Percentiles rank a stretch among this genome's conserved stretches.
Conservation (phyloP, 805 yeast species). For the Metschnikowia peoriensis region DNA sequence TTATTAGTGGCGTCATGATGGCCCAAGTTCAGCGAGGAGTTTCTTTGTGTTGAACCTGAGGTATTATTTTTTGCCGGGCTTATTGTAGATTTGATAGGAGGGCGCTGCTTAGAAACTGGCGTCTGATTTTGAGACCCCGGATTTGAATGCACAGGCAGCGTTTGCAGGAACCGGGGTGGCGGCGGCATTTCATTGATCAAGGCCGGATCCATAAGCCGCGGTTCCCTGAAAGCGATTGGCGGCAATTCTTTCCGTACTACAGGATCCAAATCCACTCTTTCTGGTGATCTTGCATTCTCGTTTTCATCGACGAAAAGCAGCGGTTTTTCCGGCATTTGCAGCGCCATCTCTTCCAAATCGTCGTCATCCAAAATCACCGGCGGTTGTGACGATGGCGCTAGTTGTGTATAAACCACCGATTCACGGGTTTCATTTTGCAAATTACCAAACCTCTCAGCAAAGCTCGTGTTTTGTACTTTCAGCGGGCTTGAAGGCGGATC, state of each 20-base stretch:
- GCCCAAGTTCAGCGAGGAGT: neutral
- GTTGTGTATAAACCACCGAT: neutral
- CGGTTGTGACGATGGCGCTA: neutral
- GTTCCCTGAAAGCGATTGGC: neutral
- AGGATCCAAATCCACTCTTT: neutral
- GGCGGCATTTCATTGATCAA: neutral
- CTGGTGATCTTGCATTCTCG: too few species aligned
- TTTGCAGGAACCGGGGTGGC: neutral
- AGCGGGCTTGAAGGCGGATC: slow-evolving; percentile 6
- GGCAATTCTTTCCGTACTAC: neutral
- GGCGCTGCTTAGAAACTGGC: neutral
- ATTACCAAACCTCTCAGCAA: neutral
- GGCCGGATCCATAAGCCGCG: neutral
- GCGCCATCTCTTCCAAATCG: neutral
- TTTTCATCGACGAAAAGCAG: neutral
- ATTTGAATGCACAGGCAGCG: neutral
- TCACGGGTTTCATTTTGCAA: neutral
- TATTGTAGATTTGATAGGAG: neutral
- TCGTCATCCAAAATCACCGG: neutral
- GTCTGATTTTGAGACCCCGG: neutral
- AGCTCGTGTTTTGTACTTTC: neutral
- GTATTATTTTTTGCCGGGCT: neutral
- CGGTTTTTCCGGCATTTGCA: neutral
- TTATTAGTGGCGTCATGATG: slow-evolving; percentile 26
- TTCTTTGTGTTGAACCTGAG: neutral